Percentiles rank a stretch among this genome's conserved stretches.
These are phyloP conservation scores for Miscanthus lutarioriparius DNA, from an alignment of 176 grass and related monocot species.

Conservation along the genomic window DNA sequence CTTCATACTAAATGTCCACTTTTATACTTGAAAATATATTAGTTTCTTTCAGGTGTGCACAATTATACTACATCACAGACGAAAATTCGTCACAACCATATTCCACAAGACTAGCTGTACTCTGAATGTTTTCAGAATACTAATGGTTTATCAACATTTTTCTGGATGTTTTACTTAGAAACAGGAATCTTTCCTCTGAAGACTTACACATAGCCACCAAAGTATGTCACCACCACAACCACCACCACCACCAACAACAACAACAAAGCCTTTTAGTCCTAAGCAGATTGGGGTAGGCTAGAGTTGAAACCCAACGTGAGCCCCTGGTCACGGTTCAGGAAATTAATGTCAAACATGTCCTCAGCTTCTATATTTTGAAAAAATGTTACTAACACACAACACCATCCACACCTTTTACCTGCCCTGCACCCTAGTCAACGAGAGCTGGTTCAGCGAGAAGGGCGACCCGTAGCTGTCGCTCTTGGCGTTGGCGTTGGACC, in stretches of 20 bases:
- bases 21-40: too few species aligned
- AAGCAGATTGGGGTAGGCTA: too few species aligned
- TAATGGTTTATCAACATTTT: not conserved
- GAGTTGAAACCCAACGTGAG: too few species aligned
- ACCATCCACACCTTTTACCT: constrained; percentile 39
- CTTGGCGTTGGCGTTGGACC: constrained; percentile 7
- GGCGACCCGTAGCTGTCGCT: constrained; percentile 51
- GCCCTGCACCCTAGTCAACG: constrained; percentile 34
- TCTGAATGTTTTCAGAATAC: not conserved
- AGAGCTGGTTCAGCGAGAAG: constrained; percentile 64
- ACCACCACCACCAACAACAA: too few species aligned
- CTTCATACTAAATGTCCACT: too few species aligned
- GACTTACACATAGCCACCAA: not conserved
- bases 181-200: not conserved
- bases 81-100: not conserved
- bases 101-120: not conserved
- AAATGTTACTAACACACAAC: too few species aligned
- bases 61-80: not conserved
- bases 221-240: not conserved
- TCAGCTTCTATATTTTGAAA: not conserved
- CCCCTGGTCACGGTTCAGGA: too few species aligned
- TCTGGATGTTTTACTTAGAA: not conserved
- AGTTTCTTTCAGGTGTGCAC: too few species aligned
- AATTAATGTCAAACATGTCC: not conserved
- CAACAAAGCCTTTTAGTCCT: too few species aligned